These are phyloP conservation scores for Xerocomus spinulosus DNA, from an alignment of 768 basidiomycete genomes.

Conservation along the genomic window DNA sequence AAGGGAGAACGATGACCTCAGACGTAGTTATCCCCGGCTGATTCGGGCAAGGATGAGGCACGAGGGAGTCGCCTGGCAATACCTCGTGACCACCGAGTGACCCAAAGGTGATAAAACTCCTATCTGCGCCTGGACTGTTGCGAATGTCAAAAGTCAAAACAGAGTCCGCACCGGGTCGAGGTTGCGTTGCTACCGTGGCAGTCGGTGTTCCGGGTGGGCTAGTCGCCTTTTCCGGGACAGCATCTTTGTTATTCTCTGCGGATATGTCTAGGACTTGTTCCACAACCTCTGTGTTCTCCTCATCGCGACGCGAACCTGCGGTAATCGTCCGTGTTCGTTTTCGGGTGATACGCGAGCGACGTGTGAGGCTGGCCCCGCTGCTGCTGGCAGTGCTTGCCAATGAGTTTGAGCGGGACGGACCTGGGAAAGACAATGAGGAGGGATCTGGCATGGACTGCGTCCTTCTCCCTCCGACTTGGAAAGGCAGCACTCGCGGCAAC, in stretches of 20 bases:
- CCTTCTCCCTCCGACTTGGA: constrained; percentile 22
- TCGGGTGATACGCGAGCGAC: constrained; percentile 45
- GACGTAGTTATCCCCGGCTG: constrained; percentile 12
- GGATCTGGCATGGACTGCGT: constrained; percentile 30
- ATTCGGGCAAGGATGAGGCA: constrained; percentile 1
- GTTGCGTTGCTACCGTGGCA: constrained; percentile 9
- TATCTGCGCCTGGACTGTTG: constrained; percentile 13
- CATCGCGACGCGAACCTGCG: constrained; percentile 25
- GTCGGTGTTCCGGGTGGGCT: constrained; percentile 10
- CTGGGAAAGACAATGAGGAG: constrained; percentile 22
- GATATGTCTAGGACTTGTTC: constrained; percentile 30
- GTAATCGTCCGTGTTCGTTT: constrained; percentile 53
- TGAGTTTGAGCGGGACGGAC: constrained; percentile 34
- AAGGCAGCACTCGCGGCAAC: constrained; percentile 10
- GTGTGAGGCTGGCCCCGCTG: constrained; percentile 47
- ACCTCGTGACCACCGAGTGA: constrained; percentile 19
- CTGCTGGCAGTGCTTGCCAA: constrained; percentile 39
- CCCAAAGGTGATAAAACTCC: constrained; percentile 23
- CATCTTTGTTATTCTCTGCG: constrained; percentile 15
- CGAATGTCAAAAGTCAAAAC: constrained; percentile 10
- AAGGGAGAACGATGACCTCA: constrained; percentile 12
- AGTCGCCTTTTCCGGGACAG: constrained; percentile 1
- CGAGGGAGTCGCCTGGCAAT: not conserved
- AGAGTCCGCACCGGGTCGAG: constrained; percentile 12
- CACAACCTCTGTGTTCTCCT: constrained; percentile 4